A percentile compares a stretch with the other conserved stretches of the same genome.
Conservation (phyloP, 768 basidiomycete species). For the Filobasidium floriforme region DNA sequence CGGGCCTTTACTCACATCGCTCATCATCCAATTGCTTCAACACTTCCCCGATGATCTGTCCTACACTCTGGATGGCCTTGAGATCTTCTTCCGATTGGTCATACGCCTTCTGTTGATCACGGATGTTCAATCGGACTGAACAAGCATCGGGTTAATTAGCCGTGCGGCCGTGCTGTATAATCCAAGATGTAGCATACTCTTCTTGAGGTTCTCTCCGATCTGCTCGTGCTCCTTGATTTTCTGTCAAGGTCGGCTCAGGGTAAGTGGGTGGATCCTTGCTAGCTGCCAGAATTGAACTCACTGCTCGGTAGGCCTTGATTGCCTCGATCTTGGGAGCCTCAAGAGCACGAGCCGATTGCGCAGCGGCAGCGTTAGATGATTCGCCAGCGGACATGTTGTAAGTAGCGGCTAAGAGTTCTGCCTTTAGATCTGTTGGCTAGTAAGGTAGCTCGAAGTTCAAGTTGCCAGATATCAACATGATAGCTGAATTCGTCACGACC, state of each 20-base stretch:
- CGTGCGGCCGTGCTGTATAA: neutral
- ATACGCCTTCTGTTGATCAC: constrained; percentile 77
- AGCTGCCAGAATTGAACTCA: constrained; percentile 17
- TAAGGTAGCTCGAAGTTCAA: neutral
- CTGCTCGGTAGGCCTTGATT: constrained; percentile 45
- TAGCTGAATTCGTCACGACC: constrained; percentile 10
- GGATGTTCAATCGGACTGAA: constrained; percentile 81
- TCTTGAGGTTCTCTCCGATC: constrained; percentile 80
- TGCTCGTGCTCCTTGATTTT: constrained; percentile 90
- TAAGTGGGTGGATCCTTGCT: neutral
- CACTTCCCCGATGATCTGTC: constrained; percentile 97
- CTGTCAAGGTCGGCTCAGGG: constrained; percentile 48
- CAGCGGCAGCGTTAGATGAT: constrained; percentile 6
- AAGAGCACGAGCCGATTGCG: constrained; percentile 14
- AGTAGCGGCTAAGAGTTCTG: neutral
- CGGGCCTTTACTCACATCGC: constrained; percentile 81
- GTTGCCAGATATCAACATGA: neutral
- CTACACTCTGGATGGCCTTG: constrained; percentile 96
- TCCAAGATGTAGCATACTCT: constrained; percentile 54
- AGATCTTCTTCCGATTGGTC: constrained; percentile 98
- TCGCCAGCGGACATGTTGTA: constrained; percentile 14
- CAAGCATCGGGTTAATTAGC: neutral
- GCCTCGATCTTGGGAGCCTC: constrained; percentile 40
- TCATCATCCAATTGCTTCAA: constrained; percentile 98
- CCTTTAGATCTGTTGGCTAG: too few relatives aligned